Conservation (phyloP, 2,329 filamentous ascomycete species). For the Aureobasidium sp. region DNA sequence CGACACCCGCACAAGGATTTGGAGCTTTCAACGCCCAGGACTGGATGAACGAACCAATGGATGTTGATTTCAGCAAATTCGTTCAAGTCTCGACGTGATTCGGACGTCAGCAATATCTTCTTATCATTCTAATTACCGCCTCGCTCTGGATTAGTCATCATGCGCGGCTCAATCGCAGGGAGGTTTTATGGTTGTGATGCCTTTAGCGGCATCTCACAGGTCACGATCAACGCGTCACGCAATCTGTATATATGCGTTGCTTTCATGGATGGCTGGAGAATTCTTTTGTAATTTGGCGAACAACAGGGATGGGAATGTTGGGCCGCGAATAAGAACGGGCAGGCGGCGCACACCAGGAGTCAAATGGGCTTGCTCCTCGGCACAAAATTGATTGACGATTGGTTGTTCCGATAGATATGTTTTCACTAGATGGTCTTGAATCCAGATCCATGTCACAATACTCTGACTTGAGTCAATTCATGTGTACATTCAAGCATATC, state of each 20-base stretch:
- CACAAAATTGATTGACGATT: background rate
- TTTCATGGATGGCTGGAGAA: background rate
- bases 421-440: background rate
- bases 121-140: slow-evolving; percentile 2
- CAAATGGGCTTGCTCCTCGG: background rate
- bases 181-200: background rate
- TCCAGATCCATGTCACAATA: background rate
- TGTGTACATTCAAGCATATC: background rate
- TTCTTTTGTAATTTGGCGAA: background rate
- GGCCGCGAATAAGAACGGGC: background rate
- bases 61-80: slow-evolving; percentile 28
- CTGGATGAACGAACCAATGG: slow-evolving; percentile 22
- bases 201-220: background rate
- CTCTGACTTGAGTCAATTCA: background rate
- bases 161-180: background rate
- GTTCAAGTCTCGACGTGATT: slow-evolving; percentile 21
- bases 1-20: background rate
- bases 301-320: background rate
- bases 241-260: background rate
- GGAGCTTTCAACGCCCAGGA: slow-evolving; percentile 11
- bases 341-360: background rate
- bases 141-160: slow-evolving; percentile 7
- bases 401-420: background rate
- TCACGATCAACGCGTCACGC: slow-evolving; percentile 9
- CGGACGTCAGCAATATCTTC: background rate